Evolutionary conservation across 2,329 filamentous ascomycete species (phyloP), one percentile per base, ranked within the genome.

Genomic region (Sphaerulina vaccinii): DNA sequence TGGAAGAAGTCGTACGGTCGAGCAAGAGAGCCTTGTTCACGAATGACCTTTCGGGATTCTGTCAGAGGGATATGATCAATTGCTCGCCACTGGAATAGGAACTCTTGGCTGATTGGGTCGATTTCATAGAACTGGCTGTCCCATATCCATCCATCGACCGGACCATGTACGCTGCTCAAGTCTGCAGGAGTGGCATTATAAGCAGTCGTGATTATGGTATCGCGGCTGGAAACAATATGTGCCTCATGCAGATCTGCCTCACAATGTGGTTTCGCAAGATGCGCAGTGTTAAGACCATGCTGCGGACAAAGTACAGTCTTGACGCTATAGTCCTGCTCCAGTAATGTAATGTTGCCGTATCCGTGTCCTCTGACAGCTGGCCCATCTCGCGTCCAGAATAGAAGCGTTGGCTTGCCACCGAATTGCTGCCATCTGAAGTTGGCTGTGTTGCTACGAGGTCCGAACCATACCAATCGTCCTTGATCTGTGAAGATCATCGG

Each of bases 121-220:
- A 76, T 63, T 52, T 76, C 73, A 49, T 69, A 73, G 48, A 75
- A 67, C 27, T 73, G 51, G 16, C 63, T 65, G 53, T 75, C 71
- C 13, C 58, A 54, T 5, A 70, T 61, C 64, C 65, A 72, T 22
- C 67, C 68, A 48, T 70, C 58, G 11, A 40, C 35, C 1, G 66
- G 63, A 0, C 69, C 70, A 27, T 65, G 64, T n/a, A 70, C 45
- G 4, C 61, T 58, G 8, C 63, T 67, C 23, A 72, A 60, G 47
- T 72, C 64, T 6, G 55, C 49, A 22, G 42, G 55, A 1, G 65
- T 68, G 23, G 63, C 61, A 45, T 71, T 69, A 53, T 65, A 65
- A 1, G 56, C 59, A 2, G 62, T 66, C 4, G 66, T 59, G 4
- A 69, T 47, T 19, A 71, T 64, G 2, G 67, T 67, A 21, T 62